Base-by-base conservation (phyloP, 83 land plant genomes). In the Picea abies region DNA sequence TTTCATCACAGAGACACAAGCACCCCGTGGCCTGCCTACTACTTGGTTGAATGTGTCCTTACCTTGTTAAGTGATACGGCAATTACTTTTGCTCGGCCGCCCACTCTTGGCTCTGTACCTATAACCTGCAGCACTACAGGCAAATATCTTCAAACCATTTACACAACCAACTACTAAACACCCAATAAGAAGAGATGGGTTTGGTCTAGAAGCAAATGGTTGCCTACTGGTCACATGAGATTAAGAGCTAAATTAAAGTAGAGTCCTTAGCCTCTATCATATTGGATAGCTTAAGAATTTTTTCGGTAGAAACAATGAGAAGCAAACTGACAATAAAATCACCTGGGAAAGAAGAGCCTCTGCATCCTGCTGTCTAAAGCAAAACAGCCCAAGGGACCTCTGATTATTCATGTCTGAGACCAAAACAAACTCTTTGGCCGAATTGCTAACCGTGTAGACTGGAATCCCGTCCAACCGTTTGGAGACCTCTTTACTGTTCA, bases 391-490 rank as follows among this genome's bases (percentile, higher is more conserved):
- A 22, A 97, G 83, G 25, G 89, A 88, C 62, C 84, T 92, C 70
- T 82, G 82, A 23, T 84, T 86, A 71, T 81, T 79, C 60, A 69
- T 56, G 26, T 95, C 98, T 20, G 96, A 88, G 25, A 97, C 87
- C 68, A 97, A 72, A 58, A 95, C 96, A 81, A 95, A 93, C 35
- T 97, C 96, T 62, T 92, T 91, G 12, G 78, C 69, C 11, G 86
- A 47, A 66, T 93, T 95, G 90, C 91, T 89, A 44, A 97, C 89
- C 6, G 95, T 92, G 82, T 95, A 97, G 3, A 97, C 98, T 4
- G 98, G 95, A 15, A 97, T 87, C 4, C 99, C 99, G 52, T 90
- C 92, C 37, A 97, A 81, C 86, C 96, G 80, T 90, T 92, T 88
- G 80, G 92, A 90, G 49, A 96, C 87, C 62, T 84, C 85, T 52